A percentile compares a stretch with the other conserved stretches of the same genome.
Evolutionary conservation across 78 protist genomes (phyloP).

Genomic region (Isochrysis galbana): DNA sequence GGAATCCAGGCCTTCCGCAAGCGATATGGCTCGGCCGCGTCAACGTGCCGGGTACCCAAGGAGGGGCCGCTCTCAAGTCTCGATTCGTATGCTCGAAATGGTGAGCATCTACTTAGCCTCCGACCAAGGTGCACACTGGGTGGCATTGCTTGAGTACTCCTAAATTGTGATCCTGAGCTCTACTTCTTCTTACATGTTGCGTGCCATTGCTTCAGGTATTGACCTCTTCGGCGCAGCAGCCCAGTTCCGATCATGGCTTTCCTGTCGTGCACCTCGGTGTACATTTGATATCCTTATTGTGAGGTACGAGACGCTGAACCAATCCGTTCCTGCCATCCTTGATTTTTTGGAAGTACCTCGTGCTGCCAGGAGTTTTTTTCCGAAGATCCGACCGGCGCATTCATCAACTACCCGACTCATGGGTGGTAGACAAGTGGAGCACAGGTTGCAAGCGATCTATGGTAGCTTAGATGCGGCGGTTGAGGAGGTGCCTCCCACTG

Average conservation of each 20-base stretch:
- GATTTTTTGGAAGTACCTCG: neutral
- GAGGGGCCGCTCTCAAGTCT: neutral
- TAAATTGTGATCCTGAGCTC: too few species aligned
- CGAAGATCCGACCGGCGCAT: too few species aligned
- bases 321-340: neutral
- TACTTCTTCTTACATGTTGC: neutral
- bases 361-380: neutral
- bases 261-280: neutral
- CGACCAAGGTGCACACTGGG: too few species aligned
- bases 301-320: constrained; percentile 4
- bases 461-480: neutral
- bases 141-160: too few species aligned
- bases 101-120: too few species aligned
- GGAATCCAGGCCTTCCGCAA: neutral
- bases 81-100: neutral
- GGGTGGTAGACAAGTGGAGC: neutral
- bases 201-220: neutral
- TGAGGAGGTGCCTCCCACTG: neutral
- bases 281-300: neutral
- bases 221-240: neutral
- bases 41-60: neutral
- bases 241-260: neutral
- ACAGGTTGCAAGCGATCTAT: neutral
- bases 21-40: neutral
- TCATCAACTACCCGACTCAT: too few species aligned